Evolutionary conservation across 495 filamentous ascomycete species (phyloP).

Genomic region (Neurospora cerealis): DNA sequence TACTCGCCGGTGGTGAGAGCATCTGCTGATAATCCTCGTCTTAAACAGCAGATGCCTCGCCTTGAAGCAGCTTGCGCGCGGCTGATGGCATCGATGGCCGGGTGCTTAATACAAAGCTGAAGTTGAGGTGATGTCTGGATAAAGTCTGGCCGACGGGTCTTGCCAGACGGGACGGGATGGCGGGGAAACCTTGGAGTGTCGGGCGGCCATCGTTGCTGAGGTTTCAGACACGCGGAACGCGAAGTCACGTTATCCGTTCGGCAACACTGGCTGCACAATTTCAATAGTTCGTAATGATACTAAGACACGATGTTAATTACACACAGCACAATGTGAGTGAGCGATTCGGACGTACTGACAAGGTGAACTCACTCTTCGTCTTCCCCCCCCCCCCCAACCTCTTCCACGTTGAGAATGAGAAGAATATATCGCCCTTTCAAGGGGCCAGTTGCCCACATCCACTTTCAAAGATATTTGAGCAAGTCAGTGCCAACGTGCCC

Average conservation of each 20-base stretch:
- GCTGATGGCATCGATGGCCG: neutral
- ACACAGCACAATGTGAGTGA: neutral
- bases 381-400: neutral
- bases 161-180: neutral
- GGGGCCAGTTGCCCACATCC: neutral
- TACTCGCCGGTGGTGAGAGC: neutral
- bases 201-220: neutral
- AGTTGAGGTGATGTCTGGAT: neutral
- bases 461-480: neutral
- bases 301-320: neutral
- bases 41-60: neutral
- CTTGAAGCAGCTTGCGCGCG: neutral
- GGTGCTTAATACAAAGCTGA: neutral
- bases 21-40: neutral
- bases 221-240: constrained; percentile 1
- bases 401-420: neutral
- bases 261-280: neutral
- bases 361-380: neutral
- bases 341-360: neutral
- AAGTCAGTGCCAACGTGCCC: neutral
- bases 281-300: neutral
- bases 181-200: neutral
- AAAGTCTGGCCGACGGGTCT: neutral
- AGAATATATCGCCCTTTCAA: neutral
- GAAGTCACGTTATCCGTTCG: neutral